A percentile compares a stretch with the other conserved stretches of the same genome.
Evolutionary conservation across 192 early-diverging fungal genomes (phyloP).

Genomic region (Coemansia sp.): DNA sequence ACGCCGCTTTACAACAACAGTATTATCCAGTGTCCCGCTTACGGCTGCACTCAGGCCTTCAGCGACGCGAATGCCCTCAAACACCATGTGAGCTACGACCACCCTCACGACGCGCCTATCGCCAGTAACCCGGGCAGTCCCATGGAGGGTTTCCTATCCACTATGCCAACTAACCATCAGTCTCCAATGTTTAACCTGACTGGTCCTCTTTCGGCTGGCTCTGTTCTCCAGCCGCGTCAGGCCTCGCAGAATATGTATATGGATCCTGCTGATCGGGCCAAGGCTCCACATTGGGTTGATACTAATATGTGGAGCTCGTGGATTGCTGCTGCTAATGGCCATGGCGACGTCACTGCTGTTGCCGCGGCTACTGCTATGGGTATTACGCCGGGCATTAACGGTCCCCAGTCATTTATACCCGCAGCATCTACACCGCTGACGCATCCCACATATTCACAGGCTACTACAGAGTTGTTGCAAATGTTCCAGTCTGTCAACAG

Average conservation of each 20-base stretch:
- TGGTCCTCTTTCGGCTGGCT: neutral
- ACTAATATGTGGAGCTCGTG: conserved; percentile 41
- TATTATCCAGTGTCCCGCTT: conserved; percentile 25
- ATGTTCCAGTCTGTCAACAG: conserved; percentile 49
- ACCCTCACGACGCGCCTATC: conserved; percentile 19
- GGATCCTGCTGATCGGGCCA: conserved; percentile 22
- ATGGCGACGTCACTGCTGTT: conserved; percentile 28
- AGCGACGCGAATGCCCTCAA: conserved; percentile 47
- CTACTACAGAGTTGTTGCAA: conserved; percentile 43
- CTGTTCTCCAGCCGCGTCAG: conserved; percentile 17
- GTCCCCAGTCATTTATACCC: conserved; percentile 37
- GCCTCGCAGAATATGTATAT: conserved; percentile 9
- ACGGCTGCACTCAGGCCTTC: conserved; percentile 29
- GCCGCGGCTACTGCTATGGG: conserved; percentile 56
- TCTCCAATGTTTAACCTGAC: conserved; percentile 7
- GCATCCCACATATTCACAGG: conserved; percentile 16
- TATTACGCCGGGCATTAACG: conserved; percentile 48
- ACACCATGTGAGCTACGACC: conserved; percentile 46
- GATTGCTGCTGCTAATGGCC: conserved; percentile 56
- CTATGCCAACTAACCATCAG: conserved; percentile 21
- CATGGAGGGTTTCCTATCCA: conserved; percentile 29
- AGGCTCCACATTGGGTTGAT: conserved; percentile 56
- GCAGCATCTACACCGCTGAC: conserved; percentile 8
- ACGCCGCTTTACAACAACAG: conserved; percentile 14
- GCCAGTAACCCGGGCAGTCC: conserved; percentile 48